Conservation (phyloP, 805 yeast genomes). For the Cyberlindnera misumaiensis region DNA sequence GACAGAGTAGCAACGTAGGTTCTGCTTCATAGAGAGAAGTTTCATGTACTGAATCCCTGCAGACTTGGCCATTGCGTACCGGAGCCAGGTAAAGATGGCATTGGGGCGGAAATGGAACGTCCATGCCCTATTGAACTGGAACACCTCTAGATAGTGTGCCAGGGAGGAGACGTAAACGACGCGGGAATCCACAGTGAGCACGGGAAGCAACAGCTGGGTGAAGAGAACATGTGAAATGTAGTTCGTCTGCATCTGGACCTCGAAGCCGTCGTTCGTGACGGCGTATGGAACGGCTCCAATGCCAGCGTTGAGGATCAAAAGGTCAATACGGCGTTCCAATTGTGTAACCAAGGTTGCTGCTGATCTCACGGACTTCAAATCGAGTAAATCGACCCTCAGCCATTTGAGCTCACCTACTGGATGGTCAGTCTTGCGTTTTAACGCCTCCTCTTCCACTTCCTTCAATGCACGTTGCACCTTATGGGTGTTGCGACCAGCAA, state of each 20-base stretch:
- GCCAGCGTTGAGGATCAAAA: conserved; percentile 74
- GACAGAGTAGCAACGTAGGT: conserved; percentile 54
- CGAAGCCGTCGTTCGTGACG: conserved; percentile 63
- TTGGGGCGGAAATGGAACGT: conserved; percentile 56
- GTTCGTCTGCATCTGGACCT: conserved; percentile 73
- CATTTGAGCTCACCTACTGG: conserved; percentile 45
- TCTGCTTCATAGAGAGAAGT: conserved; percentile 53
- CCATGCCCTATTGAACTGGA: conserved; percentile 33
- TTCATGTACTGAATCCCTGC: conserved; percentile 71
- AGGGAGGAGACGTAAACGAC: conserved; percentile 52
- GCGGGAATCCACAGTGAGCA: conserved; percentile 25
- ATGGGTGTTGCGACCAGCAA: conserved; percentile 60
- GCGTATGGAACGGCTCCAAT: conserved; percentile 70
- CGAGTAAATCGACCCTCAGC: conserved; percentile 46
- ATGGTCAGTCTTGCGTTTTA: conserved; percentile 16
- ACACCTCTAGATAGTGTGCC: conserved; percentile 43
- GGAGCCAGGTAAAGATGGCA: conserved; percentile 64
- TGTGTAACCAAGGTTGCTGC: conserved; percentile 42
- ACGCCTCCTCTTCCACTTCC: conserved; percentile 51
- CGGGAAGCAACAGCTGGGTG: conserved; percentile 51
- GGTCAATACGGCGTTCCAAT: conserved; percentile 45
- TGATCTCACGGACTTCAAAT: conserved; percentile 36
- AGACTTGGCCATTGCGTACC: conserved; percentile 73
- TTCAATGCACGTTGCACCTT: conserved; percentile 52
- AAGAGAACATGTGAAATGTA: conserved; percentile 70